Conservation (phyloP, 2,329 filamentous ascomycete species). For the Venturia nashicola region DNA sequence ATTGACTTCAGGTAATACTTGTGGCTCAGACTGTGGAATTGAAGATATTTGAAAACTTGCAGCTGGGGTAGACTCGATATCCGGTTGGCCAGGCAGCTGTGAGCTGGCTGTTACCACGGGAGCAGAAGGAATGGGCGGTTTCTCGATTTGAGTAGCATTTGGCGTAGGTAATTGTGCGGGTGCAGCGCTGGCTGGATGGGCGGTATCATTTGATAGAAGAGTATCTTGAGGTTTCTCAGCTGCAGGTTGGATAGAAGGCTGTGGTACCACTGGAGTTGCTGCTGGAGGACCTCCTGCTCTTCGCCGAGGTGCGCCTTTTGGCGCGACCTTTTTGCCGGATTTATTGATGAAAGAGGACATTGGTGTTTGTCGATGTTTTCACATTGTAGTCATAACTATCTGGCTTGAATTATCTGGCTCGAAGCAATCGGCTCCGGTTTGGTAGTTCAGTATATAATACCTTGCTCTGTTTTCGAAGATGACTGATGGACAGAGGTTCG, state of each 20-base stretch:
- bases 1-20: neutral
- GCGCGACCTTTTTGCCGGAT: conserved; percentile 9
- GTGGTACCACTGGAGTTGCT: neutral
- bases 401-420: neutral
- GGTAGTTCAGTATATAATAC: neutral
- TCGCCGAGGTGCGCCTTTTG: conserved; percentile 5
- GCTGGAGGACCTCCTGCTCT: neutral
- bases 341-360: conserved; percentile 11
- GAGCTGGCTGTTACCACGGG: neutral
- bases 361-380: neutral
- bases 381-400: neutral
- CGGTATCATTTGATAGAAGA: neutral
- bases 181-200: neutral
- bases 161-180: neutral
- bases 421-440: neutral
- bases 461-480: neutral
- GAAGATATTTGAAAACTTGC: neutral
- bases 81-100: neutral
- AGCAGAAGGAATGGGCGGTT: neutral
- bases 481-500: neutral
- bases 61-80: neutral
- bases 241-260: neutral
- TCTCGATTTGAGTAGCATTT: neutral
- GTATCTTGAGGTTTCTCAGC: neutral
- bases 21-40: neutral